phyloP scores from a whole-genome alignment of 2,329 filamentous ascomycete species.

The Alternaria novae-zelandiae region DNA sequence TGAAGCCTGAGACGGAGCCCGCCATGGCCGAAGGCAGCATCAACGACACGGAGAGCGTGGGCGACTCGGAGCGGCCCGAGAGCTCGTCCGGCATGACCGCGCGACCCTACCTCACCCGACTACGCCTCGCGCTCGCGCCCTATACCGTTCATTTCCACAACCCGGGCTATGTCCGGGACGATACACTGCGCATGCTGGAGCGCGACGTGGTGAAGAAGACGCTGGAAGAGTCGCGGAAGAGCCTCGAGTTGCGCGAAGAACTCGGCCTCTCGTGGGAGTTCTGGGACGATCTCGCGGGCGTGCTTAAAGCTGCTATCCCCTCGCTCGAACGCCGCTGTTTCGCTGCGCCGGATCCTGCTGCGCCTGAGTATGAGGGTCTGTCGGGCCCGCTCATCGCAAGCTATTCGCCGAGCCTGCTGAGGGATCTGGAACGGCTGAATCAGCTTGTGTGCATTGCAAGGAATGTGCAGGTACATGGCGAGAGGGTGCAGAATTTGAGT shows the following conservation, averaged over 20 bases:
- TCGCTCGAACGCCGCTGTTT: slow-evolving; percentile 68
- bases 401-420: slow-evolving; percentile 64
- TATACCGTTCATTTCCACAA: slow-evolving; percentile 66
- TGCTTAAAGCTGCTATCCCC: slow-evolving; percentile 66
- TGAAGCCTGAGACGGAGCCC: slow-evolving; percentile 8
- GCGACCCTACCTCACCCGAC: slow-evolving; percentile 50
- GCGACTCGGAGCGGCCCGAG: slow-evolving; percentile 21
- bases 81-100: slow-evolving; percentile 16
- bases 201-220: slow-evolving; percentile 63
- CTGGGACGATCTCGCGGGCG: slow-evolving; percentile 65
- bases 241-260: slow-evolving; percentile 62
- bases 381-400: slow-evolving; percentile 67
- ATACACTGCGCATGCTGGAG: slow-evolving; percentile 64
- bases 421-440: slow-evolving; percentile 68
- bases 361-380: slow-evolving; percentile 63
- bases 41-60: slow-evolving; percentile 17
- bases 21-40: slow-evolving; percentile 8
- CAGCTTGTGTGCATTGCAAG: slow-evolving; percentile 67
- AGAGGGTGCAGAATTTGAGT: slow-evolving; percentile 67
- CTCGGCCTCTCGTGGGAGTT: slow-evolving; percentile 63
- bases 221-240: slow-evolving; percentile 63
- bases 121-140: slow-evolving; percentile 55
- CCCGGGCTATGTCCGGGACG: slow-evolving; percentile 65
- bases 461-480: slow-evolving; percentile 67
- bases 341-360: slow-evolving; percentile 63